phyloP scores from a whole-genome alignment of 1,284 basidiomycete genomes.

The Neonothopanus nambi region DNA sequence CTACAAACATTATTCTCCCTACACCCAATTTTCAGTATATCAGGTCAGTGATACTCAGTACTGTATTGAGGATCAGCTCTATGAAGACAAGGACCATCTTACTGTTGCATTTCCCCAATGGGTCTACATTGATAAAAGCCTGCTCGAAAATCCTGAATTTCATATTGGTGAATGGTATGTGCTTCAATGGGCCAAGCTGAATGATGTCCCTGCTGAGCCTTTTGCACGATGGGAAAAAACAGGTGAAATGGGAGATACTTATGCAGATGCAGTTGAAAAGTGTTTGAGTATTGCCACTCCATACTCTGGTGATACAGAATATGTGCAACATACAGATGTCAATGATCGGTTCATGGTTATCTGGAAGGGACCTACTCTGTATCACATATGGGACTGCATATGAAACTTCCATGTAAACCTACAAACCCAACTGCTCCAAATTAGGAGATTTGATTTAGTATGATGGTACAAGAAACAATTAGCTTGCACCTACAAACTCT shows the following conservation, averaged over 20 bases:
- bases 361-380: too few species aligned
- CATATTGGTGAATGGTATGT: slow-evolving; percentile 1
- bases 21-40: too few species aligned
- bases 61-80: not conserved
- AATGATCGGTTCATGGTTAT: not conserved
- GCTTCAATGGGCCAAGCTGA: not conserved
- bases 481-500: too few species aligned
- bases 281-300: not conserved
- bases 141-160: not conserved
- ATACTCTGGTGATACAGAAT: not conserved
- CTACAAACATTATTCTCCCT: too few species aligned
- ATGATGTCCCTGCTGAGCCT: not conserved
- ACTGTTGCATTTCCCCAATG: not conserved
- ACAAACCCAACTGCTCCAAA: too few species aligned
- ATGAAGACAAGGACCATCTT: not conserved
- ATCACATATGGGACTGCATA: too few species aligned
- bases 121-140: not conserved
- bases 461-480: too few species aligned
- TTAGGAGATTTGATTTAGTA: too few species aligned
- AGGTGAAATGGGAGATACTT: not conserved
- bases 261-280: not conserved
- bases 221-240: not conserved
- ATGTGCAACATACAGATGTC: too few species aligned
- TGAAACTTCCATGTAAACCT: too few species aligned
- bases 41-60: not conserved